Conservation (phyloP, 2,329 filamentous ascomycete genomes). For the Phialophora expanda region DNA sequence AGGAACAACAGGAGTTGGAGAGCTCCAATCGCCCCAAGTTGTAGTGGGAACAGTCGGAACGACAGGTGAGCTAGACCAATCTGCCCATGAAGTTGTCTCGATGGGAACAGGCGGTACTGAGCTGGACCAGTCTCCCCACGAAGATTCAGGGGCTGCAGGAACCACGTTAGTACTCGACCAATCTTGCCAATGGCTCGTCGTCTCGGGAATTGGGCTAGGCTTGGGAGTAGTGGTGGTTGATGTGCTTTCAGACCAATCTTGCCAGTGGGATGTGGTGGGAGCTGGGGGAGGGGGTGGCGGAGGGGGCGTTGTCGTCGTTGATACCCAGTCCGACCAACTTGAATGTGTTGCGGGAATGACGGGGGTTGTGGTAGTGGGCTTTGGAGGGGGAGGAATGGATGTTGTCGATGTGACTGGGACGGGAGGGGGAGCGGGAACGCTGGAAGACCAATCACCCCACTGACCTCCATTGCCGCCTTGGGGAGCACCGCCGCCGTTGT, state of each 20-base stretch:
- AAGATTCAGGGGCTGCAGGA: conserved; percentile 22
- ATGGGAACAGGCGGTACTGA: conserved; percentile 6
- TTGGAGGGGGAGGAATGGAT: conserved; percentile 18
- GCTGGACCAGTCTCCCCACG: conserved; percentile 25
- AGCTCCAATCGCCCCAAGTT: not conserved
- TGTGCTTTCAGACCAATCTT: conserved; percentile 4
- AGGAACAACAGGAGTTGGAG: conserved; percentile 1
- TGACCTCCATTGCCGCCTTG: conserved; percentile 23
- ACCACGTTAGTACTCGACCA: conserved; percentile 25
- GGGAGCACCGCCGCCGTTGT: conserved; percentile 14
- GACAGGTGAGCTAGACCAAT: not conserved
- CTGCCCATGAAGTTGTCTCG: conserved; percentile 1
- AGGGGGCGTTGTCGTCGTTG: conserved; percentile 20
- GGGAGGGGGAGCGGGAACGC: conserved; percentile 5
- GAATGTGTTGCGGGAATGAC: conserved; percentile 1
- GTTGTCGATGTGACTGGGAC: conserved; percentile 20
- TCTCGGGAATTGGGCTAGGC: conserved; percentile 11
- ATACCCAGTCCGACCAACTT: conserved; percentile 17
- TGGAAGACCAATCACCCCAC: conserved; percentile 25
- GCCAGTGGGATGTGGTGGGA: conserved; percentile 5
- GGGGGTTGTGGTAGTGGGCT: conserved; percentile 8
- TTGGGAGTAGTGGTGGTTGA: conserved; percentile 2
- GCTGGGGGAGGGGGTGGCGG: conserved; percentile 5
- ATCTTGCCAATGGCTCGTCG: conserved; percentile 15
- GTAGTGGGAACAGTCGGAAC: not conserved